These are phyloP conservation scores for Leonotis leonurus DNA, from an alignment of 257 asterid species.

Conservation along the genomic window DNA sequence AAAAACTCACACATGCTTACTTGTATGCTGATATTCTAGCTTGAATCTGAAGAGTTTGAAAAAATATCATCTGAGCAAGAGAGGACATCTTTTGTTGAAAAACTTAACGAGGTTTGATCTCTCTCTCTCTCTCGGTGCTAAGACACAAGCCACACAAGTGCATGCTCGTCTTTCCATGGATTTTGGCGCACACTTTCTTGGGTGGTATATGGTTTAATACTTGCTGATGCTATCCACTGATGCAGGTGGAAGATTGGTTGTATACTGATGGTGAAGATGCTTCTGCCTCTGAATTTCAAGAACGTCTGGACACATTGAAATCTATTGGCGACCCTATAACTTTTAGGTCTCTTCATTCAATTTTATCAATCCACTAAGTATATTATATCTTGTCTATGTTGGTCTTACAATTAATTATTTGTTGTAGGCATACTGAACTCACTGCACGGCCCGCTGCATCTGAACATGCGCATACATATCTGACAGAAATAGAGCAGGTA, in stretches of 20 bases:
- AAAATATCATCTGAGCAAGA: constrained; percentile 68
- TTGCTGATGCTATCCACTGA: constrained; percentile 10
- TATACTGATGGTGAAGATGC: constrained; percentile 99
- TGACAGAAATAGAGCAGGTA: constrained; percentile 70
- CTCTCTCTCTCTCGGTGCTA: constrained; percentile 21
- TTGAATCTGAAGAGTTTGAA: constrained; percentile 74
- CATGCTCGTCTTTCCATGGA: not conserved
- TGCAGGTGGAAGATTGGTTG: constrained; percentile 95
- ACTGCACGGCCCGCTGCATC: constrained; percentile 89
- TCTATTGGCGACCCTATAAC: constrained; percentile 92
- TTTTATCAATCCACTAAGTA: constrained; percentile 4
- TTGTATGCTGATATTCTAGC: constrained; percentile 40
- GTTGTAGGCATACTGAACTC: constrained; percentile 66
- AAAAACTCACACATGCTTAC: constrained; percentile 2
- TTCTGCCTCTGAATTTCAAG: constrained; percentile 76
- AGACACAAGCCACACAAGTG: too few relatives aligned
- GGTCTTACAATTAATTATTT: constrained; percentile 15
- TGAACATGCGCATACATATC: constrained; percentile 61
- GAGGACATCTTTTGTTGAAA: constrained; percentile 69
- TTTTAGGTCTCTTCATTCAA: constrained; percentile 51
- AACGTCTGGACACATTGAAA: constrained; percentile 69
- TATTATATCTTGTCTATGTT: constrained; percentile 1
- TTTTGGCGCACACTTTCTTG: too few relatives aligned
- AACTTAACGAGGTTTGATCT: constrained; percentile 78
- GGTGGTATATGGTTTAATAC: constrained; percentile 12